Base-by-base conservation (phyloP, 306 rosid genomes). In the Arachis hypogaea region DNA sequence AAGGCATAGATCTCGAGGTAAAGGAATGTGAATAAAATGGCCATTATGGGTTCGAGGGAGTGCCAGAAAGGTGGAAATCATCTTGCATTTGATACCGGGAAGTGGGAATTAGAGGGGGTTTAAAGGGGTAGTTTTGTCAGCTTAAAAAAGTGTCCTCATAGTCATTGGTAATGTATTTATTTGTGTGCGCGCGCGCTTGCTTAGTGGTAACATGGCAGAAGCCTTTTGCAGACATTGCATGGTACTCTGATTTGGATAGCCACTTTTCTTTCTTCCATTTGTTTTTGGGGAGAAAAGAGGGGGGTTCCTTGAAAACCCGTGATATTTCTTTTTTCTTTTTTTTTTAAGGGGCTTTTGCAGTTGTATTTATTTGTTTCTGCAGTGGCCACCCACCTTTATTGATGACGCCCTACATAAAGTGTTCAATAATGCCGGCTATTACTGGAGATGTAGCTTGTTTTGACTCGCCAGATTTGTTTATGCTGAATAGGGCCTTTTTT, bases 1-100 rank as follows among this genome's bases (percentile, higher is more conserved):
- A 59, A 59, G 74, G 79, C 88, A 86, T 80, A 81, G 92, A 92
- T 89, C 93, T 90, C 91, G 92, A 92, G 94, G 92, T 56, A 75
- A 16, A 72, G 75, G 57, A 63, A 69, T 7, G 65, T 7, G 65
- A 16, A 52, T 12, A 66, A 49, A 72, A 74, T 82, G 71, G 80
- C 78, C 81, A 40, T 80, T 40, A 28, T 12, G 57, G 45, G 52
- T 75, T 85, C 12, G 77, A 52, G 43, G 62, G 29, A 36, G 12
- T 54, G 58, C 44, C 43, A 33, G 59, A 69, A 66, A 51, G 42
- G 51, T 70, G 65, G 22, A 49, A 50, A 75, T 42, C 60, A 69
- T 76, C 41, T 30, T 11, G 33, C 46, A 33, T 33, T 33, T 33
- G 38, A 33, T 33, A 2, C 3, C 4, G 4, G 38, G 38, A 33